Percentiles rank a stretch among this genome's conserved stretches.
Evolutionary conservation across 176 grass and related monocot genomes (phyloP).

Genomic region (Triticum turgidum): DNA sequence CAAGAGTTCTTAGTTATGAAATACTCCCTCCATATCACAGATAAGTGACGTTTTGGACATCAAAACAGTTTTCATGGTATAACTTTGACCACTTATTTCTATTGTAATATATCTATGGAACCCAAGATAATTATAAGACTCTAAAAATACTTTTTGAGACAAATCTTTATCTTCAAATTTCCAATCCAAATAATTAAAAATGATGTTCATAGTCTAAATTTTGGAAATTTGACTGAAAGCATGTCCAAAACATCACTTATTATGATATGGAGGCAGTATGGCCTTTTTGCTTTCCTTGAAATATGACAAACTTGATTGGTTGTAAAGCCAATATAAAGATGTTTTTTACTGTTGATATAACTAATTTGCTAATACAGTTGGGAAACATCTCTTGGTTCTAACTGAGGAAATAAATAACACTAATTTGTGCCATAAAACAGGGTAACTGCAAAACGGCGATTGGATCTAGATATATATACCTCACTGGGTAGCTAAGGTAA

Average conservation of each 20-base stretch:
- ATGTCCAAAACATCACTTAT: background rate
- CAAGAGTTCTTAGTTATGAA: slow-evolving; percentile 7
- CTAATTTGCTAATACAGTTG: slow-evolving; percentile 7
- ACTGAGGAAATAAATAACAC: slow-evolving; percentile 22
- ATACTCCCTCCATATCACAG: background rate
- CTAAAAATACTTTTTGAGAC: background rate
- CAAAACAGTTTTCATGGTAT: background rate
- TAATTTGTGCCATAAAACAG: slow-evolving; percentile 11
- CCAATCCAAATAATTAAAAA: background rate
- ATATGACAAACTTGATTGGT: background rate
- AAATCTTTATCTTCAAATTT: background rate
- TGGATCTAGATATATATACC: slow-evolving; percentile 1
- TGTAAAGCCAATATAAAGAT: slow-evolving; percentile 14
- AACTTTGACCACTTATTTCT: background rate
- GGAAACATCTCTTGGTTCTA: background rate
- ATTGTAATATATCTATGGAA: background rate
- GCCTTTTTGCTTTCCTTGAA: background rate
- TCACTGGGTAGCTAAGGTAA: background rate
- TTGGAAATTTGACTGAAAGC: background rate
- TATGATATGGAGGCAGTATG: too few species aligned
- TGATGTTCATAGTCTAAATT: background rate
- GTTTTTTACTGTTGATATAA: background rate
- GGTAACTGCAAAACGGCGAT: background rate
- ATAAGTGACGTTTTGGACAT: background rate
- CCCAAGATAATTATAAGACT: background rate